Percentiles rank a stretch among this genome's conserved stretches.
Conservation (phyloP, 1,284 basidiomycete genomes). For the Tetrapyrgos nigripes region DNA sequence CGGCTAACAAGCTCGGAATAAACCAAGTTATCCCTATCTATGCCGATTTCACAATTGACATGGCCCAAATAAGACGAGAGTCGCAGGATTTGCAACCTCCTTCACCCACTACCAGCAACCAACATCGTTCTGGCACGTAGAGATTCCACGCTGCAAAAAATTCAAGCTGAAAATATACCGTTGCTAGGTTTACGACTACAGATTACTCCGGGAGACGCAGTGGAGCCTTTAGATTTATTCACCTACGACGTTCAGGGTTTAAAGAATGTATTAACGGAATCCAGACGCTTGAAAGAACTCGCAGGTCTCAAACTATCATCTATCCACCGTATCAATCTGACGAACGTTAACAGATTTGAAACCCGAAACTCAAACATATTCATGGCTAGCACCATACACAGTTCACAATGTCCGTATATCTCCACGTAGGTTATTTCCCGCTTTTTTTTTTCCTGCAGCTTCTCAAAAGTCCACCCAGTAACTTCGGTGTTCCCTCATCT, state of each 20-base stretch:
- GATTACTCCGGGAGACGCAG: slow-evolving; percentile 45
- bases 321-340: not conserved
- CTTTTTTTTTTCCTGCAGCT: not conserved
- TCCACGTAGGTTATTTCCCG: slow-evolving; percentile 30
- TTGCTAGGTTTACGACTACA: slow-evolving; percentile 51
- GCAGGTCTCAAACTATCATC: slow-evolving; percentile 34
- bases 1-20: slow-evolving; percentile 43
- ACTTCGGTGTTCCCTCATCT: slow-evolving; percentile 13
- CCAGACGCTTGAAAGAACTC: slow-evolving; percentile 53
- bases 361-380: slow-evolving; percentile 28
- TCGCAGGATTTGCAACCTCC: slow-evolving; percentile 30
- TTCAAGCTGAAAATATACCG: not conserved
- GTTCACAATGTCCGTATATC: slow-evolving; percentile 25
- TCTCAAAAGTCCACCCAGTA: slow-evolving; percentile 5
- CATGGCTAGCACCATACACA: slow-evolving; percentile 47
- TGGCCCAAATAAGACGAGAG: slow-evolving; percentile 52
- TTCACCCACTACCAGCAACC: slow-evolving; percentile 29
- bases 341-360: slow-evolving; percentile 12
- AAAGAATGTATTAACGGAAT: slow-evolving; percentile 51
- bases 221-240: slow-evolving; percentile 46
- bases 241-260: slow-evolving; percentile 54
- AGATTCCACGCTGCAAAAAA: not conserved
- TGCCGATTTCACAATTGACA: slow-evolving; percentile 55
- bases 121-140: slow-evolving; percentile 36
- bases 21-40: slow-evolving; percentile 58